Evolutionary conservation across 2,329 filamentous ascomycete species (phyloP).

Genomic region (Leptographium radiaticola): DNA sequence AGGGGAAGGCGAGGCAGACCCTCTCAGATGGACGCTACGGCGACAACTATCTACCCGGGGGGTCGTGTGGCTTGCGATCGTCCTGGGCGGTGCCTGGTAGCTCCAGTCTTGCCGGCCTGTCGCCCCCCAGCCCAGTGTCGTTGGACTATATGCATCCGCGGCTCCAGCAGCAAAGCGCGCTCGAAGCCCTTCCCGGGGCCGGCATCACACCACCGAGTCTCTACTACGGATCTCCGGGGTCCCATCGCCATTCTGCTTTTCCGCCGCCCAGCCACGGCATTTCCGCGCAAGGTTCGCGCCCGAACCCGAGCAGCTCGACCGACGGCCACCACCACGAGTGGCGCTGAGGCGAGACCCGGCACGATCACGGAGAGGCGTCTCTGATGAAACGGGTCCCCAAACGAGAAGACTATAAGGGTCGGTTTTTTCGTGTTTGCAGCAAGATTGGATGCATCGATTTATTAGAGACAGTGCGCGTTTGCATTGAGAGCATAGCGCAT

Average conservation of each 20-base stretch:
- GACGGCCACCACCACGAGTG: background rate
- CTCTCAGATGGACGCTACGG: background rate
- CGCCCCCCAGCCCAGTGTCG: background rate
- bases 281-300: background rate
- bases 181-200: no score
- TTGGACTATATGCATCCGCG: background rate
- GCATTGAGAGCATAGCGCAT: background rate
- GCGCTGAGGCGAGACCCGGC: background rate
- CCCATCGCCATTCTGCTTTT: background rate
- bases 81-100: background rate
- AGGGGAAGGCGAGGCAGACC: background rate
- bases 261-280: background rate
- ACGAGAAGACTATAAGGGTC: background rate
- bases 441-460: background rate
- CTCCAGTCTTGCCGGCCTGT: background rate
- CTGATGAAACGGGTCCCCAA: background rate
- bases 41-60: background rate
- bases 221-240: background rate
- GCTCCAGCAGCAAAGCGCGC: background rate
- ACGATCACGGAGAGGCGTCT: background rate
- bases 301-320: background rate
- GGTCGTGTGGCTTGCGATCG: background rate
- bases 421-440: background rate
- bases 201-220: background rate
- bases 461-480: slow-evolving; percentile 1